phyloP scores from a whole-genome alignment of 1,284 basidiomycete genomes.

The Pseudozyma hubeiensis region DNA sequence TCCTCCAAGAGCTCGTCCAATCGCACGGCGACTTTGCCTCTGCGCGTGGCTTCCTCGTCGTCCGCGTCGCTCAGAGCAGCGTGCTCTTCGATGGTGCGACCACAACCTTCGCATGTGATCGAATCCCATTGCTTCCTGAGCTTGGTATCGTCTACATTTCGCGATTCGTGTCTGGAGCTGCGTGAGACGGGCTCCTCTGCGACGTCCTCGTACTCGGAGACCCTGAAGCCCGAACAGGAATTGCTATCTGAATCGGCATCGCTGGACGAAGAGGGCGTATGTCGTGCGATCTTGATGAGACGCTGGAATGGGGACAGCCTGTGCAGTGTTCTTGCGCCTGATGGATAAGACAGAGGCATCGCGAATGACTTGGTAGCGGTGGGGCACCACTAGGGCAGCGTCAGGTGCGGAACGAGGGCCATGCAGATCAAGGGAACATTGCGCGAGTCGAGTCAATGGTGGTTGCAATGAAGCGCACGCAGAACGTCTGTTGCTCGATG shows the following conservation, averaged over 20 bases:
- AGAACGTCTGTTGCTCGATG: no score
- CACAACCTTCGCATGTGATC: conserved; percentile 72
- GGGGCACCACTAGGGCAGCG: conserved; percentile 4
- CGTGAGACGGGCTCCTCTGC: conserved; percentile 29
- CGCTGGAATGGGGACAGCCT: conserved; percentile 40
- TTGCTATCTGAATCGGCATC: conserved; percentile 8
- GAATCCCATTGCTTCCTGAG: conserved; percentile 27
- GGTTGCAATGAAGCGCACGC: neutral
- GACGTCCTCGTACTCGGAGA: conserved; percentile 36
- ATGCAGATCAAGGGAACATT: neutral
- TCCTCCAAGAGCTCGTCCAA: conserved; percentile 89
- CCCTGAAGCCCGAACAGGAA: conserved; percentile 34
- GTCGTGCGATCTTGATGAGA: conserved; percentile 43
- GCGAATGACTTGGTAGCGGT: neutral
- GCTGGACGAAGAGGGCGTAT: conserved; percentile 20
- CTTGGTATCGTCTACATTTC: conserved; percentile 25
- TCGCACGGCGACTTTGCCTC: conserved; percentile 81
- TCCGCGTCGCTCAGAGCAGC: conserved; percentile 72
- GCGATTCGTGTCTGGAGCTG: conserved; percentile 22
- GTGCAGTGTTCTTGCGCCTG: conserved; percentile 25
- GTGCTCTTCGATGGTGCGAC: conserved; percentile 78
- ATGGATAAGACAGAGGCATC: conserved; percentile 45
- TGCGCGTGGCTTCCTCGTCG: conserved; percentile 71
- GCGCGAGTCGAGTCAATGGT: no score
- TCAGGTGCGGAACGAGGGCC: neutral